These are phyloP conservation scores for Aspergillus novoparasiticus DNA, from an alignment of 2,329 filamentous ascomycete species.

Conservation along the genomic window DNA sequence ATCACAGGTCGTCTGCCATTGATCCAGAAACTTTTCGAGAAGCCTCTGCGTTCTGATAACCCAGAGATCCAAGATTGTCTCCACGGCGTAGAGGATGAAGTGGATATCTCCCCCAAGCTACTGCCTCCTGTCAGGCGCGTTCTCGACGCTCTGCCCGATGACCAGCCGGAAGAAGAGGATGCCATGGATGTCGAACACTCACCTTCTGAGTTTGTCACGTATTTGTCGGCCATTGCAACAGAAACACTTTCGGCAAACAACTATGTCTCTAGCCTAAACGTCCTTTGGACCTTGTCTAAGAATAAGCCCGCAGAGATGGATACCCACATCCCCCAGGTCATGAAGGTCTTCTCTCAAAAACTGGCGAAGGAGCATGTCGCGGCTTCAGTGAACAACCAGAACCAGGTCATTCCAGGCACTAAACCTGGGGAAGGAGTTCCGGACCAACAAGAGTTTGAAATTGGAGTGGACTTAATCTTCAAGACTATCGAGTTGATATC, in stretches of 20 bases:
- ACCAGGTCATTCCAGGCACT: conserved; percentile 40
- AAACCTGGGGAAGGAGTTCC: conserved; percentile 49
- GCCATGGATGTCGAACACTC: conserved; percentile 74
- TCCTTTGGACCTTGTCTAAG: conserved; percentile 87
- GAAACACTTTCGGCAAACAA: conserved; percentile 81
- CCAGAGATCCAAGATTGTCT: conserved; percentile 92
- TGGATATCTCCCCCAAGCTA: conserved; percentile 70
- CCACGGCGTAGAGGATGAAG: conserved; percentile 71
- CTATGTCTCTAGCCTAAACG: conserved; percentile 86
- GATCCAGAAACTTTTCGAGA: conserved; percentile 87
- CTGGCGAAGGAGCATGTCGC: conserved; percentile 90
- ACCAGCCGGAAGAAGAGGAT: conserved; percentile 78
- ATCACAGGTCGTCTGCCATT: conserved; percentile 74
- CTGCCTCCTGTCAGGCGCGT: conserved; percentile 77
- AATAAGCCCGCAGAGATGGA: conserved; percentile 87
- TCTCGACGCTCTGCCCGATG: conserved; percentile 85
- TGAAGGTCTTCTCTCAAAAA: conserved; percentile 92
- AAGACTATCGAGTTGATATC: conserved; percentile 94
- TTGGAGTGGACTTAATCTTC: conserved; percentile 88
- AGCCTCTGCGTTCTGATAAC: conserved; percentile 83
- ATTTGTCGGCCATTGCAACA: conserved; percentile 80
- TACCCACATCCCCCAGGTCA: conserved; percentile 80
- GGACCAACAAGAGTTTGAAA: conserved; percentile 76
- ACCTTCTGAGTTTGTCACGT: conserved; percentile 83
- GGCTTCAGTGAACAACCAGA: conserved; percentile 62